Conservation (phyloP, 495 filamentous ascomycete species). For the Penicillium longicatenatum region DNA sequence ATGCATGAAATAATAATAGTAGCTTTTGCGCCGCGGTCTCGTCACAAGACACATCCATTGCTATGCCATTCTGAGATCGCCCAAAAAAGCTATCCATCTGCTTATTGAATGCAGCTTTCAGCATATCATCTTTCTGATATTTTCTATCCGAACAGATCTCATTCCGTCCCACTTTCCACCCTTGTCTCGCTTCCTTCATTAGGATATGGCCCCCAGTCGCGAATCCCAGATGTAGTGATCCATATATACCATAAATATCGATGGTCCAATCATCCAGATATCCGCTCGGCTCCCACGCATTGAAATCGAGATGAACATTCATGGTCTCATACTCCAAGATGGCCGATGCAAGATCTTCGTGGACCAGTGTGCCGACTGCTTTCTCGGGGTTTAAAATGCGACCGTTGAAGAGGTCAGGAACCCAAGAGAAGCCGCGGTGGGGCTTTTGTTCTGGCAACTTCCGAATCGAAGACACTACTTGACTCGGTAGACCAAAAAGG, state of each 20-base stretch:
- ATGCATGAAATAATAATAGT: background rate
- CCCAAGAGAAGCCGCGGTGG: background rate
- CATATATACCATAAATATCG: background rate
- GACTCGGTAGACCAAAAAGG: constrained; percentile 14
- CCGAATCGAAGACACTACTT: constrained; percentile 18
- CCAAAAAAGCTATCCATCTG: background rate
- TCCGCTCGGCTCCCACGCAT: constrained; percentile 8
- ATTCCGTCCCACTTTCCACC: background rate
- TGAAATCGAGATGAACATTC: constrained; percentile 15
- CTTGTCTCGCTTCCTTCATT: background rate
- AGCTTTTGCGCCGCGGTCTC: background rate
- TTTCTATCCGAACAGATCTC: background rate
- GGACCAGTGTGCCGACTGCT: constrained; percentile 14
- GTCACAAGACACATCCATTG: background rate
- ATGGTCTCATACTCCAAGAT: constrained; percentile 18
- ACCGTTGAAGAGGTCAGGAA: background rate
- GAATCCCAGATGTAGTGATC: background rate
- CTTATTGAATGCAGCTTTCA: background rate
- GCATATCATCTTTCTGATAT: background rate
- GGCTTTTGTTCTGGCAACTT: constrained; percentile 10
- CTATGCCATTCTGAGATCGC: background rate
- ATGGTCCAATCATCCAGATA: background rate
- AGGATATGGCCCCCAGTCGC: background rate
- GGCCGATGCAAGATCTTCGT: constrained; percentile 19
- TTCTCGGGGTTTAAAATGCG: background rate